These are phyloP conservation scores for Emericellopsis cladophorae DNA, from an alignment of 2,329 filamentous ascomycete genomes.

Conservation along the genomic window DNA sequence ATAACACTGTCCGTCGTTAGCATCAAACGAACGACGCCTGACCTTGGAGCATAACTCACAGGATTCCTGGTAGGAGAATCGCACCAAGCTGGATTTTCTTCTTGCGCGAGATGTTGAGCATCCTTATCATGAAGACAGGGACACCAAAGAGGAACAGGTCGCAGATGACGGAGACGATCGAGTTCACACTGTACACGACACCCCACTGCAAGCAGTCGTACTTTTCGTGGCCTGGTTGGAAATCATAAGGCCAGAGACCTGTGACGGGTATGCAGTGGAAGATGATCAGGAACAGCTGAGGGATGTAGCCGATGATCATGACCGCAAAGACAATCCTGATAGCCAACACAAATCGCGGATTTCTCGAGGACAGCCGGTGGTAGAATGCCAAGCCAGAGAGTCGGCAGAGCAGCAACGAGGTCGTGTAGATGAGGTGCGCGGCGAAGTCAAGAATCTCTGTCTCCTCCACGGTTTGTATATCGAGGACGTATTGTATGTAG, in stretches of 20 bases:
- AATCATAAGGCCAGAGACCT: constrained; percentile 36
- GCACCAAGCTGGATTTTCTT: constrained; percentile 32
- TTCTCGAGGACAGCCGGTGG: constrained; percentile 26
- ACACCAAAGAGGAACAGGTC: constrained; percentile 37
- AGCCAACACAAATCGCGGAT: constrained; percentile 18
- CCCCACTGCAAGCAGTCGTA: constrained; percentile 37
- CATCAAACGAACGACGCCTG: background rate
- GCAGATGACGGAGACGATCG: constrained; percentile 32
- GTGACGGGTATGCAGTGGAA: constrained; percentile 39
- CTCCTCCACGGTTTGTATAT: constrained; percentile 21
- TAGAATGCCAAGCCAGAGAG: constrained; percentile 40
- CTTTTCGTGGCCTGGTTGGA: constrained; percentile 22
- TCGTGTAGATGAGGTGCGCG: constrained; percentile 38
- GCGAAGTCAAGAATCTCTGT: constrained; percentile 35
- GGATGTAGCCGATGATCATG: constrained; percentile 27
- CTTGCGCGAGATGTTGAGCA: constrained; percentile 26
- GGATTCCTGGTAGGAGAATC: constrained; percentile 34
- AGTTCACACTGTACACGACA: constrained; percentile 37
- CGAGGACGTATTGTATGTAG: constrained; percentile 32
- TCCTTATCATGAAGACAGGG: constrained; percentile 31
- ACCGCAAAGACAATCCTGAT: constrained; percentile 22
- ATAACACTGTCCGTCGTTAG: constrained; percentile 26
- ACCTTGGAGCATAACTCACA: constrained; percentile 17
- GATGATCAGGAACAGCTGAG: constrained; percentile 34
- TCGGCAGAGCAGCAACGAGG: constrained; percentile 33